phyloP scores from a whole-genome alignment of 352 stramenopile genomes.

The Phytophthora melonis region DNA sequence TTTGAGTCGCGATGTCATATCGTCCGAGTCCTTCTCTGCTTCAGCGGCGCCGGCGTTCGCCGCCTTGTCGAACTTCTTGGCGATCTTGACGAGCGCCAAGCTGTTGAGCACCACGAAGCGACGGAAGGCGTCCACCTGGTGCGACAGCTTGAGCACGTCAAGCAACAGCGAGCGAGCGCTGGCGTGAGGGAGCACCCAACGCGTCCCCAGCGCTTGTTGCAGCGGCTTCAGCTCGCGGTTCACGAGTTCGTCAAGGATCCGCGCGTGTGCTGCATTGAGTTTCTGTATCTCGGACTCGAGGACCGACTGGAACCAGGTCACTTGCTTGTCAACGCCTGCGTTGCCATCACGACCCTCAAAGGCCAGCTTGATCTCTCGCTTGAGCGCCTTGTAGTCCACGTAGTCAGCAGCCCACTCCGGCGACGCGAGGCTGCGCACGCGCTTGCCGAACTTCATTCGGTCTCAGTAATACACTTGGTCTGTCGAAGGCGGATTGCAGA shows the following conservation, averaged over 20 bases:
- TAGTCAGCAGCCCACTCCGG: constrained; percentile 72
- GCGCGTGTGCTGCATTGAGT: constrained; percentile 65
- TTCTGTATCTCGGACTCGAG: constrained; percentile 63
- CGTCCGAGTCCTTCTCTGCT: constrained; percentile 18
- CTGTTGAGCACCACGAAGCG: constrained; percentile 85
- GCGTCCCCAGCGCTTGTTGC: constrained; percentile 53
- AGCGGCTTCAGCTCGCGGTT: constrained; percentile 48
- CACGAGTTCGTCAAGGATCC: constrained; percentile 64
- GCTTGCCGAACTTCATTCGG: constrained; percentile 88
- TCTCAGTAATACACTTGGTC: constrained; percentile 7
- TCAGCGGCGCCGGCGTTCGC: constrained; percentile 19
- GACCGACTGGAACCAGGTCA: constrained; percentile 39
- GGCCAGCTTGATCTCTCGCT: constrained; percentile 66
- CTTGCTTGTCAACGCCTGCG: not conserved
- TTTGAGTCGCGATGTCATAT: constrained; percentile 34
- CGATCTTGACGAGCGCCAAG: constrained; percentile 82
- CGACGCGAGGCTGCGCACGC: constrained; percentile 71
- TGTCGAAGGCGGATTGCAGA: constrained; percentile 21
- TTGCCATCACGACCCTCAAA: constrained; percentile 12
- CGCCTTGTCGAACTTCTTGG: constrained; percentile 86
- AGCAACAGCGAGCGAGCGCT: constrained; percentile 65
- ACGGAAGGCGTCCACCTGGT: constrained; percentile 75
- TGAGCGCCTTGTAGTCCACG: constrained; percentile 87
- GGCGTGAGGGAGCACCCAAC: constrained; percentile 63
- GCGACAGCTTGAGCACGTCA: constrained; percentile 67